phyloP scores from a whole-genome alignment of 441 rosid genomes.

The Populus trichocarpa region DNA sequence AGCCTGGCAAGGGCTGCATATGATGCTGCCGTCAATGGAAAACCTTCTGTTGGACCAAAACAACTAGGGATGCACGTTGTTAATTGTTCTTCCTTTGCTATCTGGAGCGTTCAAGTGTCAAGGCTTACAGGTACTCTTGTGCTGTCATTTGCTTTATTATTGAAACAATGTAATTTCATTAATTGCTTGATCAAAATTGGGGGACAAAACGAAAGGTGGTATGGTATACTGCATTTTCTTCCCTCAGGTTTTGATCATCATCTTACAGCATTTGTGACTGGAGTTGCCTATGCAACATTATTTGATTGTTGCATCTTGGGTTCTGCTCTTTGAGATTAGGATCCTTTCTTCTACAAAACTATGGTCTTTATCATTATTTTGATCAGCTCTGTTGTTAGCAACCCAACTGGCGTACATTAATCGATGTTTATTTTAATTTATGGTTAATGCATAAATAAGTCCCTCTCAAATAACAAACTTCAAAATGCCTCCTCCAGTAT shows the following conservation, averaged over 20 bases:
- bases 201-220: not conserved
- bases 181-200: not conserved
- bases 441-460: not conserved
- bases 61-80: constrained; percentile 64
- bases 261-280: not conserved
- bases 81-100: constrained; percentile 66
- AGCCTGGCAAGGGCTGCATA: constrained; percentile 75
- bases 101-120: constrained; percentile 88
- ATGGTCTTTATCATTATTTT: not conserved
- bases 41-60: constrained; percentile 49
- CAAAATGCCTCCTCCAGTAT: not conserved
- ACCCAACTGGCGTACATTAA: not conserved
- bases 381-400: not conserved
- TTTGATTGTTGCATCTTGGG: not conserved
- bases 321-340: not conserved
- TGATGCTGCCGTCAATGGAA: constrained; percentile 77
- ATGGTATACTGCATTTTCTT: not conserved
- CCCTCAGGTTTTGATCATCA: not conserved
- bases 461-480: not conserved
- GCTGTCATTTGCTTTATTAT: not conserved
- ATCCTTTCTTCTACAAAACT: not conserved
- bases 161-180: not conserved
- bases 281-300: constrained; percentile 2
- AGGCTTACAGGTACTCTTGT: constrained; percentile 54
- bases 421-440: not conserved